Evolutionary conservation across 2,329 filamentous ascomycete species (phyloP), one percentile per base, ranked within the genome.

Genomic region (Emmonsia crescens): DNA sequence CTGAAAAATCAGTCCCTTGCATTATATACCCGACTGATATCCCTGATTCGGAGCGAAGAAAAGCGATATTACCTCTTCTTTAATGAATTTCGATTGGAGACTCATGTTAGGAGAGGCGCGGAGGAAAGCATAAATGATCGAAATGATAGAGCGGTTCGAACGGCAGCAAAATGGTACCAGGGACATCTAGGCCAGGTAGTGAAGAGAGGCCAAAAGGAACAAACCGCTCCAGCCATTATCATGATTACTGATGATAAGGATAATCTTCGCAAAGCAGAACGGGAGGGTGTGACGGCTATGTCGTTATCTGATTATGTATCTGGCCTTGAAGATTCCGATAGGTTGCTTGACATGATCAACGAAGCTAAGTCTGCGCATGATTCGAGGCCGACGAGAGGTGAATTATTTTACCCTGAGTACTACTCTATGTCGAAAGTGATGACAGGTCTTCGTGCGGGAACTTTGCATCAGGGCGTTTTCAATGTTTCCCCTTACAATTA

Each of bases 21-120:
- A 49, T 84, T 99, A 44, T 99, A 97, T 78, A 96, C 96, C 74
- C 89, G 94, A 46, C 80, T 99, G 57, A 85, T 97, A 67, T 86
- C 89, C 27, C 80, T 99, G 65, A 96, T 92, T 46, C 96, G 93
- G 76, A 96, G 93, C 71, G 91, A 96, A 69, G 91, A 96, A 66
- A 99, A 99, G 80, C 86, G 93, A 60, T 97, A 96, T 73, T 96
- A 97, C 71, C 90, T 99, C 59, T 99, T 99, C 74, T 97, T 97
- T 83, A 99, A 99, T 74, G 94, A 99, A 70, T 99, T 99, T 72
- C 85, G 93, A 59, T 80, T 92, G 46, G 95, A 99, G 75, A 99
- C 94, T 0, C 89, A 96, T 71, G 84, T 96, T 56, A 78, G 83
- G 33, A 83, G 94, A 64, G 83, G 86, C 24, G 75, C 82, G 5